Conservation (phyloP, 495 filamentous ascomycete genomes). For the Pseudomonodictys pantanalensis region DNA sequence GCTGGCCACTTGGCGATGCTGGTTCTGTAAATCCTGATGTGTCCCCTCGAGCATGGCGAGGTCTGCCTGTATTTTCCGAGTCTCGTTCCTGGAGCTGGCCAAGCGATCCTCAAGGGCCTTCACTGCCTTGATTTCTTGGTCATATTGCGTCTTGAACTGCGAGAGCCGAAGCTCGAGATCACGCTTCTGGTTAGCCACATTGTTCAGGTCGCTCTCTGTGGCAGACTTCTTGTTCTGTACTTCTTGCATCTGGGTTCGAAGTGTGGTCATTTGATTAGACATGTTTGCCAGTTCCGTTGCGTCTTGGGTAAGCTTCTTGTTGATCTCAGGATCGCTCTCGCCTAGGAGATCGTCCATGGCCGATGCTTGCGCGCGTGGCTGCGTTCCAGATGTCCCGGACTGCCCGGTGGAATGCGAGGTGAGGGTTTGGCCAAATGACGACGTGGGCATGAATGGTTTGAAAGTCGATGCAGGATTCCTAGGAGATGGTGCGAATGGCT, state of each 20-base stretch:
- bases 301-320: conserved; percentile 80
- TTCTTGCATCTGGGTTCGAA: conserved; percentile 91
- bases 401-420: conserved; percentile 75
- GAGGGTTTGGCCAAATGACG: conserved; percentile 81
- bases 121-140: conserved; percentile 85
- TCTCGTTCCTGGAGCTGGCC: conserved; percentile 69
- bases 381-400: conserved; percentile 49
- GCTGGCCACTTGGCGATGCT: conserved; percentile 71
- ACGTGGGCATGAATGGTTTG: conserved; percentile 88
- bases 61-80: conserved; percentile 76
- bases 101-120: conserved; percentile 82
- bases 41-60: conserved; percentile 75
- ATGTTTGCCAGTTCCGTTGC: conserved; percentile 93
- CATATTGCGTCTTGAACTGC: conserved; percentile 81
- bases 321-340: conserved; percentile 86
- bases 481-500: conserved; percentile 38
- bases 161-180: conserved; percentile 85
- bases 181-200: conserved; percentile 78
- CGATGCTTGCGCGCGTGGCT: conserved; percentile 44
- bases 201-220: conserved; percentile 74
- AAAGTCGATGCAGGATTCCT: conserved; percentile 57
- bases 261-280: conserved; percentile 86
- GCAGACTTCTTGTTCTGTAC: conserved; percentile 75
- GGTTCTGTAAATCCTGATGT: conserved; percentile 78
- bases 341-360: conserved; percentile 88